Percentiles rank a stretch among this genome's conserved stretches.
phyloP scores from a whole-genome alignment of 371 early-diverging fungal species.

The Mucor ambiguus region DNA sequence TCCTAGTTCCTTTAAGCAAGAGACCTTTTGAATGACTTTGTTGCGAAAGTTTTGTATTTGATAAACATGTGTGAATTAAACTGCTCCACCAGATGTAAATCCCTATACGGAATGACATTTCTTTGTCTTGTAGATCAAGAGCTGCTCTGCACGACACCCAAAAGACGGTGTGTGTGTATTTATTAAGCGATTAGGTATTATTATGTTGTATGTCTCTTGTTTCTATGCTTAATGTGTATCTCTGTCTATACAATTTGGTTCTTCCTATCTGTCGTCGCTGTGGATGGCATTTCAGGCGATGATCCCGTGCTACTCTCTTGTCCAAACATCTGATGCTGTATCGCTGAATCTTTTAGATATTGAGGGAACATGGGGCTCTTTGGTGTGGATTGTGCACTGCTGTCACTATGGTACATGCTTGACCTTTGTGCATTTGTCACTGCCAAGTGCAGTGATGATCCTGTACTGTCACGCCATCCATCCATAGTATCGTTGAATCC shows the following conservation, averaged over 20 bases:
- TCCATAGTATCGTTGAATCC: constrained; percentile 47
- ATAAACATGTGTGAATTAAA: too few relatives aligned
- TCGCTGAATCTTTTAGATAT: constrained; percentile 10
- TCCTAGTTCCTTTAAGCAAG: too few relatives aligned
- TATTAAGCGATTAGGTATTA: not conserved
- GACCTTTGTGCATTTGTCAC: constrained; percentile 35
- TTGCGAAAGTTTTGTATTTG: too few relatives aligned
- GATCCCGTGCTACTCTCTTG: not conserved
- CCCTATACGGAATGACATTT: too few relatives aligned
- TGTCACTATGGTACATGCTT: constrained; percentile 18
- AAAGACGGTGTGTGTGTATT: not conserved
- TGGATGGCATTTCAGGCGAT: not conserved
- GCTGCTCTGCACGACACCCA: not conserved
- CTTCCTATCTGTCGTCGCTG: not conserved
- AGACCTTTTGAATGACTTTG: too few relatives aligned
- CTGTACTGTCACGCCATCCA: constrained; percentile 20
- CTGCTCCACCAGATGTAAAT: too few relatives aligned
- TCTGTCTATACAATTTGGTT: not conserved
- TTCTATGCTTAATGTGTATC: not conserved
- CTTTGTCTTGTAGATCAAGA: too few relatives aligned
- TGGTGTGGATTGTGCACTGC: constrained; percentile 19
- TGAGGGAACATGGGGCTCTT: constrained; percentile 20
- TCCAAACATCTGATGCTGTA: not conserved
- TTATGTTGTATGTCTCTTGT: not conserved
- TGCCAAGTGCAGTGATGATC: constrained; percentile 28